Conservation (phyloP, 1,139 yeast genomes). For the Lodderomyces theae region DNA sequence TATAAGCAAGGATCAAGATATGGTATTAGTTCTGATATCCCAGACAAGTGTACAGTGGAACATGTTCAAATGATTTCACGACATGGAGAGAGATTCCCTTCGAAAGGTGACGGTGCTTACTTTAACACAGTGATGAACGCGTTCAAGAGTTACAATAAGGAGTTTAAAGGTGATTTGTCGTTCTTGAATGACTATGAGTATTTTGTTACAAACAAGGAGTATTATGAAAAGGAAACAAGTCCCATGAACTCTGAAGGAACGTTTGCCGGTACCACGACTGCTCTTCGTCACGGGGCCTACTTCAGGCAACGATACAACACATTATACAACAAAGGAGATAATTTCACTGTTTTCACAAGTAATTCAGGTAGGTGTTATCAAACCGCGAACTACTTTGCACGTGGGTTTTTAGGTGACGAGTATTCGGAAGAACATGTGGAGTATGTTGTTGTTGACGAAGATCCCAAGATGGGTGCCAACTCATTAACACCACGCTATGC, state of each 20-base stretch:
- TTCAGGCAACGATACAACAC: constrained; percentile 32
- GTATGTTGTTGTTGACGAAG: constrained; percentile 29
- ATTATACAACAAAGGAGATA: constrained; percentile 18
- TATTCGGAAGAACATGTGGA: constrained; percentile 19
- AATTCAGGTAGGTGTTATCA: constrained; percentile 31
- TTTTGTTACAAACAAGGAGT: constrained; percentile 25
- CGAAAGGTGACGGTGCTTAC: constrained; percentile 26
- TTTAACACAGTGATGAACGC: constrained; percentile 20
- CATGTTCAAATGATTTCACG: constrained; percentile 63
- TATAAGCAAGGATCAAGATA: constrained; percentile 44
- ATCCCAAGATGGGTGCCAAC: constrained; percentile 32
- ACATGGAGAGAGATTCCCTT: constrained; percentile 74
- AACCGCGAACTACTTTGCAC: constrained; percentile 30
- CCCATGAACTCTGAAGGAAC: constrained; percentile 25
- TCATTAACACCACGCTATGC: constrained; percentile 32
- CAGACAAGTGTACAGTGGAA: constrained; percentile 53
- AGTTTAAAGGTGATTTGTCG: constrained; percentile 30
- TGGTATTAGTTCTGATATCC: constrained; percentile 48
- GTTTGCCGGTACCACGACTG: constrained; percentile 32
- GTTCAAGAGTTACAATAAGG: constrained; percentile 20
- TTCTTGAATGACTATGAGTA: constrained; percentile 35
- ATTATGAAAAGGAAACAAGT: constrained; percentile 33
- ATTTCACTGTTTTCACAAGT: constrained; percentile 33
- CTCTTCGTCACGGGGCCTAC: constrained; percentile 32
- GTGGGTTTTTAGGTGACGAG: constrained; percentile 32